These are phyloP conservation scores for Heterobasidion parviporum DNA, from an alignment of 1,284 basidiomycete species.

Conservation along the genomic window DNA sequence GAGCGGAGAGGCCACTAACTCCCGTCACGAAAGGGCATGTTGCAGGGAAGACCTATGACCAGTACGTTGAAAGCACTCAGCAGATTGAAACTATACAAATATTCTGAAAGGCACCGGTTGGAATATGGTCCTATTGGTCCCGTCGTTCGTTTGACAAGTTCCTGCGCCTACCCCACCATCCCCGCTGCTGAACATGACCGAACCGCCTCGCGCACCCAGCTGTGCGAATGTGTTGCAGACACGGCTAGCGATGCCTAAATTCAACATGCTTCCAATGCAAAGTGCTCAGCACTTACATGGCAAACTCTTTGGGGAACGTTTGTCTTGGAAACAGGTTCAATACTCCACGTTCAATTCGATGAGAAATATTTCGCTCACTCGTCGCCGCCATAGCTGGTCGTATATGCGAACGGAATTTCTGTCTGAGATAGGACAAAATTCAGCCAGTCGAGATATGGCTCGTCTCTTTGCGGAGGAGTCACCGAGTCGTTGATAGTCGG, in stretches of 20 bases:
- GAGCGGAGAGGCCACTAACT: neutral
- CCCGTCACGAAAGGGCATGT: constrained; percentile 18
- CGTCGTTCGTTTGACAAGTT: constrained; percentile 39
- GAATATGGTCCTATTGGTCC: constrained; percentile 27
- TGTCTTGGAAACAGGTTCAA: neutral
- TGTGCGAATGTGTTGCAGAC: constrained; percentile 6
- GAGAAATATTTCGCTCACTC: constrained; percentile 14
- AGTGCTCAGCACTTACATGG: constrained; percentile 10
- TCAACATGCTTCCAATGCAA: neutral
- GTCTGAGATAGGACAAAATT: constrained; percentile 26
- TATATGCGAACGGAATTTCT: constrained; percentile 39
- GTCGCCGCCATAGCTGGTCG: constrained; percentile 28
- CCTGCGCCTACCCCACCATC: constrained; percentile 23
- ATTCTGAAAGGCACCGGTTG: constrained; percentile 16
- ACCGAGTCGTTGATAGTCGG: constrained; percentile 12
- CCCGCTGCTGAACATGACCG: constrained; percentile 7
- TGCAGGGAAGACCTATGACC: constrained; percentile 29
- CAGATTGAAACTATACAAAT: too few relatives aligned
- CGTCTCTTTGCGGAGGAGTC: constrained; percentile 16
- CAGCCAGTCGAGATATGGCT: constrained; percentile 22
- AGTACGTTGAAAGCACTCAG: neutral
- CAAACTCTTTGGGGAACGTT: constrained; percentile 19
- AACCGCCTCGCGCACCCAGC: constrained; percentile 6
- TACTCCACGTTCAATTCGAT: constrained; percentile 1
- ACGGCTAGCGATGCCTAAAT: constrained; percentile 12